Percentiles rank a stretch among this genome's conserved stretches.
Evolutionary conservation across 768 basidiomycete genomes (phyloP).

Genomic region (Kwoniella sp.): DNA sequence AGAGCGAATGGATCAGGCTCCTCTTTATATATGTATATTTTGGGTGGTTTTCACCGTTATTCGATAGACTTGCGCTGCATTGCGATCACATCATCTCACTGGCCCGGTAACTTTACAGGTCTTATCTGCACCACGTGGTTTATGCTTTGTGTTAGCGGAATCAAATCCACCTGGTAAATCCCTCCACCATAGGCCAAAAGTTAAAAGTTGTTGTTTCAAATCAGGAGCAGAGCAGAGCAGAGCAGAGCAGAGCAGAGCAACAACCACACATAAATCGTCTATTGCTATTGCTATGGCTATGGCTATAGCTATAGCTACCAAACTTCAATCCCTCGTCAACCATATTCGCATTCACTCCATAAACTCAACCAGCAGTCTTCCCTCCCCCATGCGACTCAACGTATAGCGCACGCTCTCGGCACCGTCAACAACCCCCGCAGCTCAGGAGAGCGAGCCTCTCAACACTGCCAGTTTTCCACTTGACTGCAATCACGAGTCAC

Average conservation of each 20-base stretch:
- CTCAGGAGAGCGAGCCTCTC: too few species aligned
- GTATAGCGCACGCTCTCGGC: not conserved
- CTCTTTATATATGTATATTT: too few species aligned
- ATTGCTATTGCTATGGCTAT: not conserved
- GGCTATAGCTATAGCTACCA: not conserved
- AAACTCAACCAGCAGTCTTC: not conserved
- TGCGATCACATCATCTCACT: not conserved
- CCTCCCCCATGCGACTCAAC: not conserved
- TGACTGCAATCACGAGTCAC: not conserved
- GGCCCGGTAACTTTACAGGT: not conserved
- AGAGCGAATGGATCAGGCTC: too few species aligned
- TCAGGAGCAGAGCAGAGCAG: too few species aligned
- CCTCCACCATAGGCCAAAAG: slow-evolving; percentile 1
- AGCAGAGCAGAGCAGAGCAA: too few species aligned
- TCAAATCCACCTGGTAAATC: slow-evolving; percentile 1
- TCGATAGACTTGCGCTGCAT: too few species aligned
- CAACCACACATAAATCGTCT: not conserved
- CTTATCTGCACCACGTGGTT: not conserved
- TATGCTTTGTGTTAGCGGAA: not conserved
- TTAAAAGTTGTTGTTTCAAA: slow-evolving; percentile 3
- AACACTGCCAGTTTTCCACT: too few species aligned
- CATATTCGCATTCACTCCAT: not conserved
- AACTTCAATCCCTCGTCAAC: not conserved
- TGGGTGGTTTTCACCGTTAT: not conserved
- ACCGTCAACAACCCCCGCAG: too few species aligned